Base-by-base conservation (phyloP, 2,329 filamentous ascomycete genomes). In the Dothideomycetes sp. region DNA sequence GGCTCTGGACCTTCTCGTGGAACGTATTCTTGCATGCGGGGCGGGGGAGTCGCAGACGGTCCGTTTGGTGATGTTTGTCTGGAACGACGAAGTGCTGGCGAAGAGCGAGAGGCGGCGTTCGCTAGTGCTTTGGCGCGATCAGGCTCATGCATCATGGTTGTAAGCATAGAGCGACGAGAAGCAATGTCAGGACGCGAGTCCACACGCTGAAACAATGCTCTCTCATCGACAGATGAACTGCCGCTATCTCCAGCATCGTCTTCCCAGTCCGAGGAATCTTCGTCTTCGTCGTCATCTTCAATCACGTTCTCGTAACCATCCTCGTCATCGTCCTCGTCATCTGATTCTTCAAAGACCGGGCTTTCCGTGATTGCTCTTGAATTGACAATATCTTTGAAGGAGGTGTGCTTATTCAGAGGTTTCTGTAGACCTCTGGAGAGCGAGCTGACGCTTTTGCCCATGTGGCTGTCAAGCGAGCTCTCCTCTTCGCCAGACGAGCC, bases 111-210 rank as follows among this genome's bases (percentile, higher is more conserved):
- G 8, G 79, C 80, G 38, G 72, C 74, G 56, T 79, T 80, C 46
- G 77, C 73, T n/a, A 89, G 72, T 39, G 70, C 79, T 53, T 70
- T 72, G 35, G 79, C 74, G 37, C 83, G 80, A 58, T 84, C 81
- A 48, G 77, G 81, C 55, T 94, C 79, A 51, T 84, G 82, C 57
- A 98, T 78, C 71, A 89, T 81, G 38, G 89, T 79, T 1, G 88
- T 95, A 49, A 98, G 81, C 31, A 96, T 75, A 2, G 89, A 96
- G 37, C 83, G 81, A 36, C 84, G 79, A 1, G 89, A 94, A 2
- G 83, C 81, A 18, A 96, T 70, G 54, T 94, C 85, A 5, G 80
- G 77, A 58, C 79, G 79, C 31, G 88, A 95, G 59, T 94, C 85
- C 36, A 96, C 87, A 7, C 91, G 82, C 60, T 88, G 79, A 72